phyloP scores from a whole-genome alignment of 140 eudicot genomes.

The Flaveria floridana region DNA sequence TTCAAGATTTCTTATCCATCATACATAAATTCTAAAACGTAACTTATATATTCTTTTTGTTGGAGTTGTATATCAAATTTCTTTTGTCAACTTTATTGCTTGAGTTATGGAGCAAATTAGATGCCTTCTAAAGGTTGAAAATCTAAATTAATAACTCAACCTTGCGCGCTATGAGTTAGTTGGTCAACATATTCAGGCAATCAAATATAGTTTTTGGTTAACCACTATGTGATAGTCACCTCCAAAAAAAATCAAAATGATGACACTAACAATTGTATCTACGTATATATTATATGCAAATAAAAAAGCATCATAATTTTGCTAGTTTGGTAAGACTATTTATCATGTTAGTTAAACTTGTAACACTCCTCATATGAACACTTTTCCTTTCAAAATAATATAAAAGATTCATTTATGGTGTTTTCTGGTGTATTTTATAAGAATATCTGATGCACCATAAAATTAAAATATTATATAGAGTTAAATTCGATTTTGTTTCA shows the following conservation, averaged over 20 bases:
- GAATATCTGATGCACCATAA: not conserved
- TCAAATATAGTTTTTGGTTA: conserved; percentile 33
- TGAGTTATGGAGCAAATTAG: conserved; percentile 30
- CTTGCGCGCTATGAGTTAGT: conserved; percentile 18
- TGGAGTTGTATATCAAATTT: not conserved
- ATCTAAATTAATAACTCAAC: conserved; percentile 12
- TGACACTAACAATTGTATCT: conserved; percentile 23
- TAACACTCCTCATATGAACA: not conserved
- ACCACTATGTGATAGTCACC: conserved; percentile 36
- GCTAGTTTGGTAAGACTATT: conserved; percentile 30
- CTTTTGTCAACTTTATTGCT: conserved; percentile 38
- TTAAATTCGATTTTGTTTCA: no score
- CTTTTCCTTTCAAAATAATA: not conserved
- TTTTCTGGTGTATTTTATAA: no score
- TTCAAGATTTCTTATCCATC: not conserved
- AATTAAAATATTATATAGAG: no score
- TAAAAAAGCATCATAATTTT: not conserved
- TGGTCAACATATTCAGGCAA: conserved; percentile 21
- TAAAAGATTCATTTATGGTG: not conserved
- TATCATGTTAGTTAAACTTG: not conserved
- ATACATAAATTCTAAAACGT: not conserved
- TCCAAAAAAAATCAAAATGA: conserved; percentile 30
- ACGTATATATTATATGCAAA: not conserved
- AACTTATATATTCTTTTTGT: not conserved
- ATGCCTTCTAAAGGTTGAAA: conserved; percentile 14